Percentiles rank a stretch among this genome's conserved stretches.
phyloP scores from a whole-genome alignment of 495 filamentous ascomycete species.

The Evernia prunastri region DNA sequence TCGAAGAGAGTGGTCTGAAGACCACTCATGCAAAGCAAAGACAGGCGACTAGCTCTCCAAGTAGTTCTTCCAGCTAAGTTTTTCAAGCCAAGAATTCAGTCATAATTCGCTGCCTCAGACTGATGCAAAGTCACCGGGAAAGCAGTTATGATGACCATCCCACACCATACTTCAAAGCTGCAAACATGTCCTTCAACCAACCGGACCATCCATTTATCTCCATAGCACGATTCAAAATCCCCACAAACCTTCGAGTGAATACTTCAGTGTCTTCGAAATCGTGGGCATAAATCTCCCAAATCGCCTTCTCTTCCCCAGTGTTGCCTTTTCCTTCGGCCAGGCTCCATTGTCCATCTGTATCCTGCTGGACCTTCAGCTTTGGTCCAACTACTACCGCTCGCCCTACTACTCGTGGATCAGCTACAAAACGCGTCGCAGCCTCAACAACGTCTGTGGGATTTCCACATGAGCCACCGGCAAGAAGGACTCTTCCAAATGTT shows the following conservation, averaged over 20 bases:
- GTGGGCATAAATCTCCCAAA: conserved; percentile 54
- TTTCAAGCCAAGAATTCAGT: neutral
- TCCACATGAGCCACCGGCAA: conserved; percentile 49
- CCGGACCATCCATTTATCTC: conserved; percentile 45
- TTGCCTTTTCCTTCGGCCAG: conserved; percentile 28
- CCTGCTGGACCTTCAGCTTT: conserved; percentile 37
- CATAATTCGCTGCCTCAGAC: neutral
- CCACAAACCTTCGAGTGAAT: conserved; percentile 42
- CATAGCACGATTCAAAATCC: conserved; percentile 42
- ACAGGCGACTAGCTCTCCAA: neutral
- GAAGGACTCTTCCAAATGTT: conserved; percentile 34
- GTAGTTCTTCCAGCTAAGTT: neutral
- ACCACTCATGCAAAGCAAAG: neutral
- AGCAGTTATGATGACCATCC: neutral
- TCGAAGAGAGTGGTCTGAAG: neutral
- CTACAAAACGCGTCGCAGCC: conserved; percentile 40
- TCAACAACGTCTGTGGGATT: conserved; percentile 51
- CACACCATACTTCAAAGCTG: conserved; percentile 12
- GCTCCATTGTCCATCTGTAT: conserved; percentile 33
- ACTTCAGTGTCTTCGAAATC: conserved; percentile 51
- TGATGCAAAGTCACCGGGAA: neutral
- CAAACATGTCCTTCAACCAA: conserved; percentile 41
- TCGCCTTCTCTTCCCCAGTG: conserved; percentile 33
- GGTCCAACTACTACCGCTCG: conserved; percentile 51
- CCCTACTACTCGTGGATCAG: conserved; percentile 46